Evolutionary conservation across 2,329 filamentous ascomycete species (phyloP).

Genomic region (Xylariaceae sp.): DNA sequence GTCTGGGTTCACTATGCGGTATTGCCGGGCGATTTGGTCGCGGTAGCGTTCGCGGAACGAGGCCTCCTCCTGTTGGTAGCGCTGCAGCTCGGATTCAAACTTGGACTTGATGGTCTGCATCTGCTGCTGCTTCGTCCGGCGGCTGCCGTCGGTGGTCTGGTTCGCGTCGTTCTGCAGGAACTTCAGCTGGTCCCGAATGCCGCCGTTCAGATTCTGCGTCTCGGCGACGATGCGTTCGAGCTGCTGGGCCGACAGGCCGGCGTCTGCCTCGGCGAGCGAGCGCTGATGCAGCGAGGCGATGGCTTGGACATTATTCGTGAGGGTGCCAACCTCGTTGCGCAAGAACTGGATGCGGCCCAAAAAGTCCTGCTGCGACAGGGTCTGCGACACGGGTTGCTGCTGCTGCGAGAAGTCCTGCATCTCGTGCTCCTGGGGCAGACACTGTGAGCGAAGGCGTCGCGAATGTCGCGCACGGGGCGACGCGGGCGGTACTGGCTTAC

Average conservation of each 20-base stretch:
- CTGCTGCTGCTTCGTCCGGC: conserved; percentile 62
- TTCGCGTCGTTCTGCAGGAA: conserved; percentile 63
- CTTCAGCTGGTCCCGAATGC: conserved; percentile 73
- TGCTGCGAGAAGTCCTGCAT: conserved; percentile 41
- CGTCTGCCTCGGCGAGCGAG: conserved; percentile 59
- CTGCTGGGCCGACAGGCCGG: conserved; percentile 40
- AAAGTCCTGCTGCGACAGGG: conserved; percentile 59
- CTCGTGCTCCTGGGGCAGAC: conserved; percentile 44
- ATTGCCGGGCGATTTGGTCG: conserved; percentile 73
- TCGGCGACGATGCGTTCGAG: conserved; percentile 61
- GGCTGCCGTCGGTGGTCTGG: conserved; percentile 52
- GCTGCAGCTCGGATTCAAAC: conserved; percentile 64
- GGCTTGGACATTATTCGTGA: conserved; percentile 59
- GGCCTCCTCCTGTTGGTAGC: conserved; percentile 64
- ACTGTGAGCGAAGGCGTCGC: too few relatives aligned
- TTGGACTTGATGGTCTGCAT: conserved; percentile 61
- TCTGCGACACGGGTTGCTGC: conserved; percentile 17
- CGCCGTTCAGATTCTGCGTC: conserved; percentile 65
- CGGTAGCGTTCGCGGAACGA: conserved; percentile 64
- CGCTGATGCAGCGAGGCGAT: conserved; percentile 67
- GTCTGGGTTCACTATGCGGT: conserved; percentile 73
- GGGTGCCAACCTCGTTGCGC: conserved; percentile 58
- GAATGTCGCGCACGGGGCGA: neutral
- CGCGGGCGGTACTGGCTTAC: conserved; percentile 25
- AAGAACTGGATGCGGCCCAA: conserved; percentile 58